Evolutionary conservation across 192 early-diverging fungal species (phyloP), one percentile per base, ranked within the genome.

Genomic region (Coemansia sp.): DNA sequence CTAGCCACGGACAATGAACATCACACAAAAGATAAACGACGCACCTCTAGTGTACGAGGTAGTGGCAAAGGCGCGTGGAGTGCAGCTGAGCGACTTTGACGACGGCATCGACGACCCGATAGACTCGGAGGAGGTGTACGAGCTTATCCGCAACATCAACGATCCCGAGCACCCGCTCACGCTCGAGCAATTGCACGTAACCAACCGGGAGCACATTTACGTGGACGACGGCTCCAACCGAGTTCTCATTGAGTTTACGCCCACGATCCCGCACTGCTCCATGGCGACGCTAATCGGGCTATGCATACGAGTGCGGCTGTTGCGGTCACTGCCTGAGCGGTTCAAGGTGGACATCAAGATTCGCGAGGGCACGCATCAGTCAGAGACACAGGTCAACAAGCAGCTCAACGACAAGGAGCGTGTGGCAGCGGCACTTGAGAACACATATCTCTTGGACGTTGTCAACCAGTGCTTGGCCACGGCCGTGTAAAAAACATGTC

Each of bases 361-460:
- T 30, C 87, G 90, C 21, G 86, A 94, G 69, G 97, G 97, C 57
- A 96, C 96, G 7, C 97, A 99, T 84, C 96, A 99, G 75, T 94
- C 92, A 9, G 97, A 99, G 77, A 78, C 85, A 42, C 93, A 94
- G 61, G 95, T 99, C 65, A 99, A 99, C 77, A 99, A 98, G 80
- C 97, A 99, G 76, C 84, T 99, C 63, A 99, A 99, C 83, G 96
- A 98, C 72, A 99, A 99, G 88, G 97, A 99, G 68, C 87, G 97
- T 23, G 98, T 98, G 13, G 96, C 98, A 4, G 98, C 98, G 1
- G 98, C 98, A 5, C 79, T 99, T 49, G 98, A 98, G 72, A 99
- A 98, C 85, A 87, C 77, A 16, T 94, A 97, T 77, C 80, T 99
- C 63, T 73, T 97, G 57, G 93, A 97, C 67, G 98, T 98, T 1